Evolutionary conservation across 2,329 filamentous ascomycete species (phyloP).

Genomic region (Colletotrichum sp.): DNA sequence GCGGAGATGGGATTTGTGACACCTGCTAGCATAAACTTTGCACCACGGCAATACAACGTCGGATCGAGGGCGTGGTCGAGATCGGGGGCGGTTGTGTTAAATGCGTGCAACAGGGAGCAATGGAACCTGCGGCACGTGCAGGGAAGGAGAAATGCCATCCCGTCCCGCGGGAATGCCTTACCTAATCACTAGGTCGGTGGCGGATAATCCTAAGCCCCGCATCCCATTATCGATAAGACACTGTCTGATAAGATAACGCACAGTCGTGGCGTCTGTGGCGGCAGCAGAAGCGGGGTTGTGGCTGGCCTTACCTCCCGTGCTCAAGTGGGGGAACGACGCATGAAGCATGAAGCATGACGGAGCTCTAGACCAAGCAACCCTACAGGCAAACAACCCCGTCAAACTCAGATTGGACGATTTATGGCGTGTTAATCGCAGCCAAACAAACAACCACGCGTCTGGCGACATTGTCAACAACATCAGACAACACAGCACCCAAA

Average conservation of each 20-base stretch:
- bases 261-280: not conserved
- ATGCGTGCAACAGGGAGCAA: not conserved
- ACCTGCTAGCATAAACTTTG: not conserved
- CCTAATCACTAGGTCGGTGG: accelerated
- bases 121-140: not conserved
- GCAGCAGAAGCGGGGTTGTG: not conserved
- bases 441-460: constrained; percentile 7
- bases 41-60: constrained; percentile 1
- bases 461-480: not conserved
- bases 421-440: not conserved
- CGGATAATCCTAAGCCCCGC: accelerated
- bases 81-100: not conserved
- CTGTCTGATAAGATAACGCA: accelerated
- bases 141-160: not conserved
- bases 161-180: not conserved
- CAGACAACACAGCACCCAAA: not conserved
- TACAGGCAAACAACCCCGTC: not conserved
- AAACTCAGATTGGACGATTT: not conserved
- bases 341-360: constrained; percentile 19
- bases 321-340: constrained; percentile 1
- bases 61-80: not conserved
- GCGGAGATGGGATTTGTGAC: not conserved
- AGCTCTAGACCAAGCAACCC: constrained; percentile 8
- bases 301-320: not conserved
- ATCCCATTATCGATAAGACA: not conserved